A percentile compares a stretch with the other conserved stretches of the same genome.
These are phyloP conservation scores for Sporisorium exsertum DNA, from an alignment of 1,284 basidiomycete species.

Conservation along the genomic window DNA sequence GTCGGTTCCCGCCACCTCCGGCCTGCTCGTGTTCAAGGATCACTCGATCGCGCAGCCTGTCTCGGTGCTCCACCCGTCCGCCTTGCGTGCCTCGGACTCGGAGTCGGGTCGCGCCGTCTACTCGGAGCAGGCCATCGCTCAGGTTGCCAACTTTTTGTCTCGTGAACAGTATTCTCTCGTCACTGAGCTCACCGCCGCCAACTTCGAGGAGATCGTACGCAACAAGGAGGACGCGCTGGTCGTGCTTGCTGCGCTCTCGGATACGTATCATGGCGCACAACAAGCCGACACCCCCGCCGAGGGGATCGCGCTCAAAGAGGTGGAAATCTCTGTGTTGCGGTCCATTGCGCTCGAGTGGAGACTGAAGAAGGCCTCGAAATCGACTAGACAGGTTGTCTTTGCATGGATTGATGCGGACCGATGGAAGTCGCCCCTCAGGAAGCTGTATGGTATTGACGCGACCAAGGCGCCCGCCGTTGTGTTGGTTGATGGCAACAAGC, in stretches of 20 bases:
- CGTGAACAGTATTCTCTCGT: conserved; percentile 54
- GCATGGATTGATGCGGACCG: conserved; percentile 67
- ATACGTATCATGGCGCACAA: conserved; percentile 44
- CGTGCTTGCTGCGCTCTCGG: conserved; percentile 60
- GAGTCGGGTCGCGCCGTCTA: conserved; percentile 13
- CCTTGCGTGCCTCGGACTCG: conserved; percentile 12
- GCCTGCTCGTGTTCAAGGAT: conserved; percentile 67
- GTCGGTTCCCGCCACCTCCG: conserved; percentile 35
- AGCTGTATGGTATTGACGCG: conserved; percentile 48
- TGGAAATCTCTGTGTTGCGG: conserved; percentile 48
- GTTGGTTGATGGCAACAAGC: conserved; percentile 51
- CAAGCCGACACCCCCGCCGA: conserved; percentile 11
- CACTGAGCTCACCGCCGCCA: conserved; percentile 54
- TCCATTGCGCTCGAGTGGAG: conserved; percentile 51
- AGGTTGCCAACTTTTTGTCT: conserved; percentile 52
- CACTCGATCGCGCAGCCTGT: conserved; percentile 43
- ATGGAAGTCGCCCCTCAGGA: conserved; percentile 51
- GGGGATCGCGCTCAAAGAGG: conserved; percentile 42
- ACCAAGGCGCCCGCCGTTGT: conserved; percentile 40
- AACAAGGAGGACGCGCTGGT: conserved; percentile 49
- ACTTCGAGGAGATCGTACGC: conserved; percentile 56
- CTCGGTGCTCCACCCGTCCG: conserved; percentile 35
- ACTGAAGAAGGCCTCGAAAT: conserved; percentile 4
- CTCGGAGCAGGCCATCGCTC: conserved; percentile 13
- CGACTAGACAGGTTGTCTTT: conserved; percentile 44